Conservation (phyloP, 106 monocot genomes). For the Platanthera zijinensis region DNA sequence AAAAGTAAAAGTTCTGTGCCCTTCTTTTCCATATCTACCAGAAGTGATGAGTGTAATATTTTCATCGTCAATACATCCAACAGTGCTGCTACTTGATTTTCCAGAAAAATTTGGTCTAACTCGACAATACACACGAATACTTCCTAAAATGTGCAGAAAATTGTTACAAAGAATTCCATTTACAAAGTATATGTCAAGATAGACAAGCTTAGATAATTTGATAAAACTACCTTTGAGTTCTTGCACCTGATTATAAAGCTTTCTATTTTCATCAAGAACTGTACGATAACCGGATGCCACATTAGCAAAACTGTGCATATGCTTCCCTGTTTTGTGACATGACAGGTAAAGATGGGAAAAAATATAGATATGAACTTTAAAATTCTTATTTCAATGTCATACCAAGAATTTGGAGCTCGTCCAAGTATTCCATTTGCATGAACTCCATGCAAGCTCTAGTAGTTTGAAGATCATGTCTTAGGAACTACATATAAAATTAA, state of each 20-base stretch:
- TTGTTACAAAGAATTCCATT: neutral
- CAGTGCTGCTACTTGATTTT: constrained; percentile 42
- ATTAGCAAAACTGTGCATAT: constrained; percentile 55
- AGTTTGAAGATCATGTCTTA: constrained; percentile 44
- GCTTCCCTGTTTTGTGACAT: constrained; percentile 37
- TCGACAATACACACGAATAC: constrained; percentile 92
- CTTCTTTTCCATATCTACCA: constrained; percentile 84
- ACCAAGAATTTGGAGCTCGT: constrained; percentile 69
- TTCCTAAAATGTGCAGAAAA: constrained; percentile 37
- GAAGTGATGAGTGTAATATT: constrained; percentile 67
- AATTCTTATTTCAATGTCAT: constrained; percentile 1
- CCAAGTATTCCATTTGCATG: constrained; percentile 64
- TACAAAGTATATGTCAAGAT: neutral
- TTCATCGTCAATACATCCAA: constrained; percentile 78
- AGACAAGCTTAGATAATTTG: neutral
- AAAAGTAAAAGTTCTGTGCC: constrained; percentile 63
- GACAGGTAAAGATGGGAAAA: neutral
- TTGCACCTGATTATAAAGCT: constrained; percentile 93
- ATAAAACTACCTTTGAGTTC: constrained; percentile 71
- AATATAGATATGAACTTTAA: neutral
- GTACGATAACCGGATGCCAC: constrained; percentile 81
- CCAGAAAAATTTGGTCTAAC: constrained; percentile 92
- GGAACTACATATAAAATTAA: constrained; percentile 33
- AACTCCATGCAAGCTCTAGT: constrained; percentile 62
- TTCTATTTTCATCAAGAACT: constrained; percentile 86